A percentile compares a stretch with the other conserved stretches of the same genome.
Evolutionary conservation across 495 filamentous ascomycete genomes (phyloP).

Genomic region (Hypomontagnella monticulosa): DNA sequence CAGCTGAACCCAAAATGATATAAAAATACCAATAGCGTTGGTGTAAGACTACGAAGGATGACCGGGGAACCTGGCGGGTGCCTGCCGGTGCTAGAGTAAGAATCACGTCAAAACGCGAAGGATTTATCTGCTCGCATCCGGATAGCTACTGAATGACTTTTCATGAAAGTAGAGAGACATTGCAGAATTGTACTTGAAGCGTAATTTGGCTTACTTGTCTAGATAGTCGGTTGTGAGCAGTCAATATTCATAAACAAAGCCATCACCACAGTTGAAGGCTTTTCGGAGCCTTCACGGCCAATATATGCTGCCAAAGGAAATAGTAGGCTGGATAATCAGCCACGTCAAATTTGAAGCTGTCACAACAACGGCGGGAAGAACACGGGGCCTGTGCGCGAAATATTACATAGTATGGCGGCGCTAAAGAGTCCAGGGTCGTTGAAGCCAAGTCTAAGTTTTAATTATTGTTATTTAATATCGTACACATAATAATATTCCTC

Average conservation of each 20-base stretch:
- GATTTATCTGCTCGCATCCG: constrained; percentile 8
- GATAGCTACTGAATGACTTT: background rate
- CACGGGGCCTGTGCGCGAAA: background rate
- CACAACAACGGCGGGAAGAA: constrained; percentile 10
- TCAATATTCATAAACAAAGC: constrained; percentile 15
- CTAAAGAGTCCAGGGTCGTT: constrained; percentile 7
- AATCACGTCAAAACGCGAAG: constrained; percentile 4
- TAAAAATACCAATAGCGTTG: too few relatives aligned
- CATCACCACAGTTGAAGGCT: constrained; percentile 15
- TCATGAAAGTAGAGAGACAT: background rate
- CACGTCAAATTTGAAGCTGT: constrained; percentile 14
- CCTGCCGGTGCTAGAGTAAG: too few relatives aligned
- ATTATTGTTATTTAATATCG: constrained; percentile 22
- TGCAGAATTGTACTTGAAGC: background rate
- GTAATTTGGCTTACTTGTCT: background rate
- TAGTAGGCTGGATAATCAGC: constrained; percentile 12
- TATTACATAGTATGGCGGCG: constrained; percentile 19
- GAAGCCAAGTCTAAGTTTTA: constrained; percentile 21
- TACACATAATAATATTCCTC: constrained; percentile 8
- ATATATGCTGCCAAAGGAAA: constrained; percentile 30
- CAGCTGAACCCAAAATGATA: too few relatives aligned
- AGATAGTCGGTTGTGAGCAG: background rate
- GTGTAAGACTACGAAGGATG: too few relatives aligned
- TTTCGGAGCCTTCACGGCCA: constrained; percentile 29
- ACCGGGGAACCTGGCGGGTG: too few relatives aligned